Conservation (phyloP, 2,329 filamentous ascomycete species). For the Aureobasidium subglaciale region DNA sequence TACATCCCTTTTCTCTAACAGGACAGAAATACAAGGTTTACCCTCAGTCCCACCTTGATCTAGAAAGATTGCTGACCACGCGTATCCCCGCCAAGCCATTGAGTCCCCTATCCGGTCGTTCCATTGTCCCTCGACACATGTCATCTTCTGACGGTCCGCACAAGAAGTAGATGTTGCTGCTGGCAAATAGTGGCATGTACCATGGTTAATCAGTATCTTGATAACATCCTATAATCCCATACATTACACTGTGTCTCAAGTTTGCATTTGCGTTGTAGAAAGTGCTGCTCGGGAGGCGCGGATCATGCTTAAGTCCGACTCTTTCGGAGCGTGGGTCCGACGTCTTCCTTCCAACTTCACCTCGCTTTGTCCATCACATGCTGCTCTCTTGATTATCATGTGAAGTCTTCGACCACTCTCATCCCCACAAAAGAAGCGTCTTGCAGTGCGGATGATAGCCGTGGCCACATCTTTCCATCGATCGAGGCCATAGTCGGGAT, state of each 20-base stretch:
- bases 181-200: too few species aligned
- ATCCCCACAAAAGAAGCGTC: too few species aligned
- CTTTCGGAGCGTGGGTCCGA: neutral
- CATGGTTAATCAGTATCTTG: too few species aligned
- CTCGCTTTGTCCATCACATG: neutral
- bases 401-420: too few species aligned
- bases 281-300: neutral
- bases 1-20: neutral
- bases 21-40: neutral
- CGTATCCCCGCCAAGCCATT: conserved; percentile 3
- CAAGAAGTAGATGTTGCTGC: too few species aligned
- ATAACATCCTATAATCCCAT: too few species aligned
- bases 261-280: neutral
- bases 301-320: neutral
- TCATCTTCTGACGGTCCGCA: too few species aligned
- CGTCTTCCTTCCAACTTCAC: neutral
- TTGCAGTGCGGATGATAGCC: too few species aligned
- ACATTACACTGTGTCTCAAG: neutral
- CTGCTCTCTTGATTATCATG: too few species aligned
- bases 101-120: neutral
- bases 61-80: conserved; percentile 11
- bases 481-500: neutral
- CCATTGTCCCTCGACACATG: neutral
- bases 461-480: neutral
- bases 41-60: conserved; percentile 2